Evolutionary conservation across 1,139 yeast genomes (phyloP).

Genomic region (Meyerozyma carpophila): DNA sequence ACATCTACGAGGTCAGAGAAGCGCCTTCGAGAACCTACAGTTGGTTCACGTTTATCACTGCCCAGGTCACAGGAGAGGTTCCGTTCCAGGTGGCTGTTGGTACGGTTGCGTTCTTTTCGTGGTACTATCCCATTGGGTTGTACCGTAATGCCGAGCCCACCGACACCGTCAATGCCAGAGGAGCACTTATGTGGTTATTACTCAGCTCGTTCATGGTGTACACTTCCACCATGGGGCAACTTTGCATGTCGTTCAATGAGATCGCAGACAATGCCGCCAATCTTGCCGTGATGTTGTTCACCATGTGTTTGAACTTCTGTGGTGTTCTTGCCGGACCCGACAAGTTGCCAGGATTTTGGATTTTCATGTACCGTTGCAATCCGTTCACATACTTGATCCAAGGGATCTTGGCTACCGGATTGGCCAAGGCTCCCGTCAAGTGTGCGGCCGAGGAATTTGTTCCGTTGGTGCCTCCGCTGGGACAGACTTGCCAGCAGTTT

Average conservation of each 20-base stretch:
- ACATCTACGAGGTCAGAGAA: slow-evolving; percentile 22
- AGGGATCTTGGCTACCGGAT: slow-evolving; percentile 42
- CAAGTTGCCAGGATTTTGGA: slow-evolving; percentile 45
- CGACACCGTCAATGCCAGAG: slow-evolving; percentile 22
- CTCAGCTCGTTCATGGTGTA: slow-evolving; percentile 53
- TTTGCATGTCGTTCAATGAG: slow-evolving; percentile 57
- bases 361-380: slow-evolving; percentile 58
- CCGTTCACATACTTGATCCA: slow-evolving; percentile 62
- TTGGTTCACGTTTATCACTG: slow-evolving; percentile 28
- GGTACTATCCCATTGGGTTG: slow-evolving; percentile 80
- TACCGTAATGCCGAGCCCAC: slow-evolving; percentile 46
- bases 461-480: slow-evolving; percentile 51
- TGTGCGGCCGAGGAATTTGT: slow-evolving; percentile 51
- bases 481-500: slow-evolving; percentile 50
- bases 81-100: slow-evolving; percentile 71
- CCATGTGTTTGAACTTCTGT: slow-evolving; percentile 70
- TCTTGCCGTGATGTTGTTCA: slow-evolving; percentile 55
- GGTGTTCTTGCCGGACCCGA: slow-evolving; percentile 70
- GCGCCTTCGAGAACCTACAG: slow-evolving; percentile 14
- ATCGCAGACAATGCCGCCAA: slow-evolving; percentile 74
- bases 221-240: slow-evolving; percentile 60
- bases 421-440: slow-evolving; percentile 40
- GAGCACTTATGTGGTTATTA: slow-evolving; percentile 42
- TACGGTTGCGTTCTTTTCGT: slow-evolving; percentile 62
- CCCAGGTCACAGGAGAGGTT: slow-evolving; percentile 67